Evolutionary conservation across 176 grass and related monocot genomes (phyloP), one percentile per base, ranked within the genome.

Genomic region (Eragrostis curvula): DNA sequence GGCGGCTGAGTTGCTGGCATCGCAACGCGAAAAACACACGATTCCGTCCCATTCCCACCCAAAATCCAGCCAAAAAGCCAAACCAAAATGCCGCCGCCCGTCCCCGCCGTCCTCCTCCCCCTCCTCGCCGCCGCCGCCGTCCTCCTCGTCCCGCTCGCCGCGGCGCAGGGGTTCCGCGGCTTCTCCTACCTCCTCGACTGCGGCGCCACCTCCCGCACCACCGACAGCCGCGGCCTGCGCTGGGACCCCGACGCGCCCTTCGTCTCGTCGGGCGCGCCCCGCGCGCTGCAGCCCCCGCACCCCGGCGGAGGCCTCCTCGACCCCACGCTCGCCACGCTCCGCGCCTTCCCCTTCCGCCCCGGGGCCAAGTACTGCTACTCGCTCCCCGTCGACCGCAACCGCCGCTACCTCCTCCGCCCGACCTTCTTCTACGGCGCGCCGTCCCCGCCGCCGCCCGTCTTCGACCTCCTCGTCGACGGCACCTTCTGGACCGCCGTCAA

Each of bases 391-490:
- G 88, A 81, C 77, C 85, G 44, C n/a, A 85, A 66, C 15, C 77
- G 81, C 66, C 83, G 87, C 62, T 98, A 98, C 90, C 90, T 98
- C 12, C n/a, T 98, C 32, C 93, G 96, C 53, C 86, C 87, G 76
- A 95, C 88, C 72, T 98, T 88, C 89, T 98, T 93, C 82, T 88
- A 91, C 63, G 96, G 80, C 74, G 78, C 65, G 49, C 14, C 40
- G 60, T 13, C 46, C 55, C 6, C 55, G 5, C 68, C 66, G 55
- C 88, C 92, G 18, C 89, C 89, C 12, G 89, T 91, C 23, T 98
- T 98, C 76, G 96, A 98, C 70, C 79, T 93, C 50, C 79, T 98
- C 70, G 90, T 98, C 1, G 96, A 98, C 17, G 96, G 88, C 48
- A 91, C 88, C 45, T 89, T 98, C 75, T 98, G 93, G 90, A 91